phyloP scores from a whole-genome alignment of 192 early-diverging fungal species.

The Mortierella antarctica region DNA sequence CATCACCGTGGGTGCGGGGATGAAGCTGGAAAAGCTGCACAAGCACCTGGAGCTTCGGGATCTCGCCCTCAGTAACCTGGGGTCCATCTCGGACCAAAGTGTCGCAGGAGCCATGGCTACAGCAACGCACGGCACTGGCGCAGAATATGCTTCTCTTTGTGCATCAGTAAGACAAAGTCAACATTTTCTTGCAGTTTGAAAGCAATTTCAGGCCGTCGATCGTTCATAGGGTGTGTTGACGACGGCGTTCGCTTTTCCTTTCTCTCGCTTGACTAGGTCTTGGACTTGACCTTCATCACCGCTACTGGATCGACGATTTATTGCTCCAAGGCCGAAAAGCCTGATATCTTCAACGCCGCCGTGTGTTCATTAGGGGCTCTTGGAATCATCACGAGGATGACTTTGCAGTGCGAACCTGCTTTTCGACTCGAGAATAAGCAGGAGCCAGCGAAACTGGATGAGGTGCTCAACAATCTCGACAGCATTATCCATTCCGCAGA shows the following conservation, averaged over 20 bases:
- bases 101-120: constrained; percentile 79
- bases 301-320: constrained; percentile 59
- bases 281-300: constrained; percentile 71
- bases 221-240: background rate
- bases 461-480: constrained; percentile 64
- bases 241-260: background rate
- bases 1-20: constrained; percentile 73
- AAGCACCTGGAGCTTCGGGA: constrained; percentile 60
- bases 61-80: constrained; percentile 75
- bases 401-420: constrained; percentile 71
- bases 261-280: constrained; percentile 37
- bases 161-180: constrained; percentile 54
- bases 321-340: constrained; percentile 59
- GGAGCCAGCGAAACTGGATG: constrained; percentile 64
- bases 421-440: constrained; percentile 77
- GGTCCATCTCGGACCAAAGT: constrained; percentile 81
- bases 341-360: constrained; percentile 73
- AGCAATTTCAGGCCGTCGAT: background rate
- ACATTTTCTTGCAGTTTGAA: background rate
- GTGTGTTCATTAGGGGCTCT: constrained; percentile 74
- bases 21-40: constrained; percentile 72
- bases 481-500: constrained; percentile 70
- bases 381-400: constrained; percentile 75
- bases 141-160: constrained; percentile 68
- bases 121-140: constrained; percentile 79